phyloP scores from a whole-genome alignment of 1,284 basidiomycete species.

The Rhodotorula glutinis region DNA sequence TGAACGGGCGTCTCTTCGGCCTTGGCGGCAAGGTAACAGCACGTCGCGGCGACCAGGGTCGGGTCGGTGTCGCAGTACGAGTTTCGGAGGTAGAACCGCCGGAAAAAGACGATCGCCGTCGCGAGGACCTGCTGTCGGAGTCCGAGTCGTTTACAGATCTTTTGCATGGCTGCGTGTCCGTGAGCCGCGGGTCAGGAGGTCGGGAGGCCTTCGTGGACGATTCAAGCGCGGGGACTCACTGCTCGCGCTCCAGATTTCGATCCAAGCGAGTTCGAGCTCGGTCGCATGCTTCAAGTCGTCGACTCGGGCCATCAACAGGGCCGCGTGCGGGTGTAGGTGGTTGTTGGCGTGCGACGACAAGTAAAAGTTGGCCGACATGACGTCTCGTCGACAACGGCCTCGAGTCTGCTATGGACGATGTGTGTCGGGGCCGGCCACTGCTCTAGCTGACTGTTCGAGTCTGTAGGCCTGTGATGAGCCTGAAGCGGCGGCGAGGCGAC shows the following conservation, averaged over 20 bases:
- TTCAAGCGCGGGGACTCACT: constrained; percentile 51
- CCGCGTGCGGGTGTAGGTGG: constrained; percentile 80
- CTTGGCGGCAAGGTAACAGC: constrained; percentile 93
- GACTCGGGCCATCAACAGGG: constrained; percentile 65
- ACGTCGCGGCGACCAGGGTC: constrained; percentile 85
- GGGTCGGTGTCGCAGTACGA: constrained; percentile 90
- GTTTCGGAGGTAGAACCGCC: constrained; percentile 91
- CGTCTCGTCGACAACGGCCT: no score
- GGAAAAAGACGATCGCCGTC: constrained; percentile 89
- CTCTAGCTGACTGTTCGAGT: no score
- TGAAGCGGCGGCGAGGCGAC: no score
- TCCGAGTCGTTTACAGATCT: constrained; percentile 77
- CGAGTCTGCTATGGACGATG: no score
- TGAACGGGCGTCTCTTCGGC: constrained; percentile 93
- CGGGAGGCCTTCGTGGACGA: no score
- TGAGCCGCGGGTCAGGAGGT: neutral
- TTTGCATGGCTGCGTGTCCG: constrained; percentile 67
- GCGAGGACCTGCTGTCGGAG: constrained; percentile 86
- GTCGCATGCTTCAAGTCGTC: constrained; percentile 74
- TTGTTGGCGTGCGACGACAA: constrained; percentile 60
- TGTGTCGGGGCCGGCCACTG: no score
- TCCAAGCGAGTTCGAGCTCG: constrained; percentile 69
- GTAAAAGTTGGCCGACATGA: constrained; percentile 54
- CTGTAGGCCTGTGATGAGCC: no score
- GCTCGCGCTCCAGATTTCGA: constrained; percentile 80